Conservation (phyloP, 2,329 filamentous ascomycete species). For the Pestalotiopsis sp. region DNA sequence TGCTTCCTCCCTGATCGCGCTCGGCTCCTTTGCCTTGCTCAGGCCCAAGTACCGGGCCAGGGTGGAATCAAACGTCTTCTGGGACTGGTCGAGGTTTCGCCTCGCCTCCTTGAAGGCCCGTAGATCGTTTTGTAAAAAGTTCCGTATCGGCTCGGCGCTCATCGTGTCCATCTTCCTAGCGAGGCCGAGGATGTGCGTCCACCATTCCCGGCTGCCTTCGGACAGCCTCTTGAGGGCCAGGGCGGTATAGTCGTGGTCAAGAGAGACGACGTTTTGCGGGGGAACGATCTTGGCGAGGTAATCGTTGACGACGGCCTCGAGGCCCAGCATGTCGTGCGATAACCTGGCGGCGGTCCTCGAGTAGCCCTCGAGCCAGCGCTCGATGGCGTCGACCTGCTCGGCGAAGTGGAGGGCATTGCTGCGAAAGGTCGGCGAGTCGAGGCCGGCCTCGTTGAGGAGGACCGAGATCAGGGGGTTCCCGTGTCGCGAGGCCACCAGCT, state of each 20-base stretch:
- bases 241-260: conserved; percentile 95
- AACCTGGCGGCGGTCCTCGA: conserved; percentile 57
- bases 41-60: conserved; percentile 82
- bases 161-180: conserved; percentile 78
- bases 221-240: conserved; percentile 83
- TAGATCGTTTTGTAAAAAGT: conserved; percentile 79
- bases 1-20: conserved; percentile 87
- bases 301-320: conserved; percentile 79
- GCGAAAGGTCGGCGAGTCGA: conserved; percentile 95
- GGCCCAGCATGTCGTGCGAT: conserved; percentile 65
- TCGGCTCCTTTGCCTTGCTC: conserved; percentile 92
- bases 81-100: conserved; percentile 74
- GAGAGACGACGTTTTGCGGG: conserved; percentile 72
- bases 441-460: conserved; percentile 87
- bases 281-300: conserved; percentile 80
- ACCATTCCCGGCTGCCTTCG: conserved; percentile 87
- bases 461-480: conserved; percentile 66
- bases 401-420: conserved; percentile 83
- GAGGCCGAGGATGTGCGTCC: conserved; percentile 73
- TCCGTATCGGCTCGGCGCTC: conserved; percentile 80
- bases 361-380: conserved; percentile 82
- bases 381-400: conserved; percentile 88
- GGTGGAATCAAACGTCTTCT: conserved; percentile 82
- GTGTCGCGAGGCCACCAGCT: conserved; percentile 21
- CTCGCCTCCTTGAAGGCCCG: conserved; percentile 85